These are phyloP conservation scores for Aurifilum marmelostoma DNA, from an alignment of 2,329 filamentous ascomycete species.

Conservation along the genomic window DNA sequence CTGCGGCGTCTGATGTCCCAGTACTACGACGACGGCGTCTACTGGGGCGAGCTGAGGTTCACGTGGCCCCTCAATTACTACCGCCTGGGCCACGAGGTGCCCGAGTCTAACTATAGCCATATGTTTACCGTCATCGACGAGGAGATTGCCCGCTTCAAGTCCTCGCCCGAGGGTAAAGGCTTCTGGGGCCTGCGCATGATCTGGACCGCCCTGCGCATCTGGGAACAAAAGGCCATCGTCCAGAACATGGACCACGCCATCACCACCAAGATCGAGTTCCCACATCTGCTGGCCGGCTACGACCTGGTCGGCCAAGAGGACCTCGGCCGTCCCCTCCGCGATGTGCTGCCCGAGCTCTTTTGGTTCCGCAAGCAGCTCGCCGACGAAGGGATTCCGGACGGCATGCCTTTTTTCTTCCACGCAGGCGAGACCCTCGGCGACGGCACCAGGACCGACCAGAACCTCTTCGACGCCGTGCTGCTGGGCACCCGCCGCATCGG, in stretches of 20 bases:
- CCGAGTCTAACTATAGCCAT: constrained; percentile 68
- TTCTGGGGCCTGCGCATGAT: constrained; percentile 89
- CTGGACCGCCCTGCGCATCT: constrained; percentile 74
- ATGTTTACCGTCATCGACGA: constrained; percentile 77
- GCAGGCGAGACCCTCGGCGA: constrained; percentile 83
- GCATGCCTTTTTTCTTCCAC: constrained; percentile 95
- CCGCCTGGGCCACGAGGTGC: constrained; percentile 63
- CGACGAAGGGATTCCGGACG: constrained; percentile 64
- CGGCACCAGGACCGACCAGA: constrained; percentile 74
- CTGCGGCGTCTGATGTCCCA: constrained; percentile 71
- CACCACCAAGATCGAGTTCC: constrained; percentile 75
- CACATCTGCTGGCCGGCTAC: constrained; percentile 81
- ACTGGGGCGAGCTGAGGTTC: constrained; percentile 79
- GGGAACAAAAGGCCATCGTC: constrained; percentile 67
- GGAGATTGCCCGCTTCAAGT: constrained; percentile 76
- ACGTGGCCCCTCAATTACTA: constrained; percentile 75
- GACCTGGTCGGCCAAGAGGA: constrained; percentile 92
- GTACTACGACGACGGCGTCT: constrained; percentile 79
- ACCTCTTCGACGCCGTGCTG: constrained; percentile 87
- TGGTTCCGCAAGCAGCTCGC: constrained; percentile 91
- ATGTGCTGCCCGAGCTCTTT: constrained; percentile 82
- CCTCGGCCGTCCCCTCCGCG: constrained; percentile 71
- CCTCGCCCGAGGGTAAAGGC: constrained; percentile 66
- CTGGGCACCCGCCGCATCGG: constrained; percentile 88
- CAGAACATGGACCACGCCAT: constrained; percentile 89